Evolutionary conservation across 345 rosid genomes (phyloP), one percentile per base, ranked within the genome.

Genomic region (Garcia nutans): DNA sequence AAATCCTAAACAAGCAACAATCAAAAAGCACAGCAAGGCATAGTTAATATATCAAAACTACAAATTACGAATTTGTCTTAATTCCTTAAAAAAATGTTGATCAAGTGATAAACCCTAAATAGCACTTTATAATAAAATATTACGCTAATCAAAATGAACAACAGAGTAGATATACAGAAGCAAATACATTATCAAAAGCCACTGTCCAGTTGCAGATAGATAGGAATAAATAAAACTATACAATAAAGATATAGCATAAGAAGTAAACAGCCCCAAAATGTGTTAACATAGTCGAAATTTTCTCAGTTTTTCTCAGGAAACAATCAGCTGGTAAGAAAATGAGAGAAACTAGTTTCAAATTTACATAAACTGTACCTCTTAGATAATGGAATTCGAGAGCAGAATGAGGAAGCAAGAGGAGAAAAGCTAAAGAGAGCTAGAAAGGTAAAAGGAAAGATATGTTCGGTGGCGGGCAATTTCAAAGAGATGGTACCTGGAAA

Each of bases 391-490:
- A 60, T 26, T 20, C 28, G 22, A 37, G 24, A 66, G 26, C 44
- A 44, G 54, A 66, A 54, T 66, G 3, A 60, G 65, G 65, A 60
- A 60, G 28, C 33, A 60, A 26, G 65, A 60, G 31, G 11, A 2
- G n/a, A 66, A 10, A 5, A 8, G 65, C 16, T 11, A 11, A 24
- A 11, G 28, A 45, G 13, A 41, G 49, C 11, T 19, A 37, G 6
- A 4, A 31, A 66, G 70, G 20, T 13, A n/a, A 66, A 26, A 45
- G 50, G 13, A 20, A 20, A 1, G 26, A 54, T 8, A 22, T 3
- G 9, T 66, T 44, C 11, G 54, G 50, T 44, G 70, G 70, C 70
- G 70, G 70, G 70, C 26, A 42, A 66, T 66, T 66, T 66, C 70
- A 66, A 66, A 66, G 70, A 66, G 52, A 5, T 2, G 8, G 23